Base-by-base conservation (phyloP, 495 filamentous ascomycete genomes). In the Penicillium atrosanguineum region DNA sequence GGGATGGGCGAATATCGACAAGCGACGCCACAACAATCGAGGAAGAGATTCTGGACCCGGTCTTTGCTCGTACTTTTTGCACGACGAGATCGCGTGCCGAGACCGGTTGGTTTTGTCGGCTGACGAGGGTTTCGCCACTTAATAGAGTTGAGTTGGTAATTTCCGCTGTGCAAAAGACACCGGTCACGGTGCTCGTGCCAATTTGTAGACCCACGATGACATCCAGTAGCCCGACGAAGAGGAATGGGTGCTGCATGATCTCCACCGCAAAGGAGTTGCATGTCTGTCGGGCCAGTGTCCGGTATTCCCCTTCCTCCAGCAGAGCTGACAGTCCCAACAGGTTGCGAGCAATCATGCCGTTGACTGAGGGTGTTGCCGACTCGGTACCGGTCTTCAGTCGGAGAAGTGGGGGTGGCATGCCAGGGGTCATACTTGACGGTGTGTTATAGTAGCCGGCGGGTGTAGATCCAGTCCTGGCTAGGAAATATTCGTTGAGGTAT, bases 311-410 rank as follows among this genome's bases (percentile, higher is more conserved):
- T 48, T 92, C 85, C 18, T 80, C 82, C 1, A 97, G 79, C 1
- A 95, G 65, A 0, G 81, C 76, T 29, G 83, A 82, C 16, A 98
- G 79, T 3, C 91, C 84, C 66, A 90, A 87, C 15, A 98, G 75
- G 61, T 97, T 98, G 9, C 80, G 82, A 0, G 91, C 89, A 21
- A 86, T 85, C 16, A 91, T 79, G 25, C 89, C 91, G 62, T 98
- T 98, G 21, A 89, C 85, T 1, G 88, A 93, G 1, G 94, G 95
- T 46, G 91, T 87, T 15, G 89, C 87, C 34, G 86, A 87, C 68
- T 98, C 94, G 74, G 96, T 95, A 45, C 90, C 94, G 50, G 89
- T 89, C 72, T 98, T 98, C 50, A 96, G 78, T 7, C 94, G 85
- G 20, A 97, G 81, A 48, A 98, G 85, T 18, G 90, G 83, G 52